phyloP scores from a whole-genome alignment of 805 yeast species.

The Yarrowia sp. region DNA sequence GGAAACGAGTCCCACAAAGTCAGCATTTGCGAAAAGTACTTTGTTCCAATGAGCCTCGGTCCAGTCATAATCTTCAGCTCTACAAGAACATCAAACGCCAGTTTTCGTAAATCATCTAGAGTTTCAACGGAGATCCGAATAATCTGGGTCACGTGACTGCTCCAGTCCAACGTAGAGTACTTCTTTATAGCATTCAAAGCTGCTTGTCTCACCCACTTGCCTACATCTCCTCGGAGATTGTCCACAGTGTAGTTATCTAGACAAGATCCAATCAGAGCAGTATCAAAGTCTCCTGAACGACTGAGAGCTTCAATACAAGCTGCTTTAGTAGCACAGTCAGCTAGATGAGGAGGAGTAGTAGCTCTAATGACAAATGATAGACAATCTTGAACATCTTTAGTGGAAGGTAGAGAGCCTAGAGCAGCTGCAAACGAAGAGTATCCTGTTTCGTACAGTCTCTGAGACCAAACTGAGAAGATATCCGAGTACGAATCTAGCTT shows the following conservation, averaged over 20 bases:
- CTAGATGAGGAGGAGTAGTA: neutral
- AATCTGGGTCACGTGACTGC: conserved; percentile 23
- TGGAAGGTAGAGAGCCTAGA: neutral
- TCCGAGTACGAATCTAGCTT: neutral
- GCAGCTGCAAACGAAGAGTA: neutral
- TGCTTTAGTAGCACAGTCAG: neutral
- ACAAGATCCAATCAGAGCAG: conserved; percentile 33
- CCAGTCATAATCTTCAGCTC: neutral
- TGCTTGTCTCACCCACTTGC: conserved; percentile 63
- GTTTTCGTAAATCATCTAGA: neutral
- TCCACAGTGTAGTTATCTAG: conserved; percentile 77
- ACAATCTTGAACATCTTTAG: neutral
- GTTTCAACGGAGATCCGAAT: conserved; percentile 12
- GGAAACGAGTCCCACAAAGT: neutral
- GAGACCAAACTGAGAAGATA: conserved; percentile 15
- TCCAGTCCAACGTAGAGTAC: conserved; percentile 32
- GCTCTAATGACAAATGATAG: neutral
- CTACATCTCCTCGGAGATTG: conserved; percentile 82
- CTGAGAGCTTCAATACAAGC: conserved; percentile 34
- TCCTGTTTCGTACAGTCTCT: conserved; percentile 13
- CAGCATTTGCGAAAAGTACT: conserved; percentile 12
- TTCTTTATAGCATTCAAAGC: conserved; percentile 43
- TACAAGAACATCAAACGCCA: neutral
- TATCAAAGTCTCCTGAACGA: conserved; percentile 21
- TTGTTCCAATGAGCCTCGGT: neutral